These are phyloP conservation scores for Lactarius quietus DNA, from an alignment of 768 basidiomycete species.

Conservation along the genomic window DNA sequence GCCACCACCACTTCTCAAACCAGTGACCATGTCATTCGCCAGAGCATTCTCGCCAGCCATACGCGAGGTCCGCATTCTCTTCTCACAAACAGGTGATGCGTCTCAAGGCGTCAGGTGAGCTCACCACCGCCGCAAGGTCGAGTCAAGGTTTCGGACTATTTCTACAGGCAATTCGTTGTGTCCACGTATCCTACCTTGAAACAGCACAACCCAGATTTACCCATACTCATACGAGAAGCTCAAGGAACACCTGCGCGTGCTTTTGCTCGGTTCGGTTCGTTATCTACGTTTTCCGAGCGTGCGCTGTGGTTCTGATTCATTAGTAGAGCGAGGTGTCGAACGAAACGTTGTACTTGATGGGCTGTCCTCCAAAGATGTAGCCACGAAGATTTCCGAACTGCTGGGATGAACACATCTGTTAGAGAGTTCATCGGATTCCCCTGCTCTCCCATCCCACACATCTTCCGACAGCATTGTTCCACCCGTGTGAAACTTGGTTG, in stretches of 20 bases:
- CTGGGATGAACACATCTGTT: slow-evolving; percentile 33
- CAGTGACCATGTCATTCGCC: slow-evolving; percentile 45
- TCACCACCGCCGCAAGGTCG: background rate
- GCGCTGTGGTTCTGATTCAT: background rate
- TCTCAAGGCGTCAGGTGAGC: slow-evolving; percentile 77
- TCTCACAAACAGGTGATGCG: slow-evolving; percentile 70
- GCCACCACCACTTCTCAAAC: background rate
- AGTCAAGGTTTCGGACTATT: slow-evolving; percentile 3
- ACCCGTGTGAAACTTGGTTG: background rate
- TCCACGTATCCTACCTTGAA: slow-evolving; percentile 73
- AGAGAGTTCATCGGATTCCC: background rate
- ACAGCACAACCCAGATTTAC: slow-evolving; percentile 83
- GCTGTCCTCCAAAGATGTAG: slow-evolving; percentile 67
- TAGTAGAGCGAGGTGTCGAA: slow-evolving; percentile 73
- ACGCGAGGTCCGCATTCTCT: slow-evolving; percentile 75
- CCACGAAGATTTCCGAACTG: slow-evolving; percentile 63
- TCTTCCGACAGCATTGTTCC: background rate
- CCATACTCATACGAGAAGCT: slow-evolving; percentile 78
- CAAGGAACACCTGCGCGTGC: slow-evolving; percentile 73
- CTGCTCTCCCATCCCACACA: background rate
- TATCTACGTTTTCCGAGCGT: background rate
- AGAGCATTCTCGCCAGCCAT: slow-evolving; percentile 74
- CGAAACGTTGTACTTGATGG: slow-evolving; percentile 78
- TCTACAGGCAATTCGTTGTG: slow-evolving; percentile 67
- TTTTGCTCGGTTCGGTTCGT: slow-evolving; percentile 83